These are phyloP conservation scores for Aeminium ludgeri DNA, from an alignment of 495 filamentous ascomycete species.

Conservation along the genomic window DNA sequence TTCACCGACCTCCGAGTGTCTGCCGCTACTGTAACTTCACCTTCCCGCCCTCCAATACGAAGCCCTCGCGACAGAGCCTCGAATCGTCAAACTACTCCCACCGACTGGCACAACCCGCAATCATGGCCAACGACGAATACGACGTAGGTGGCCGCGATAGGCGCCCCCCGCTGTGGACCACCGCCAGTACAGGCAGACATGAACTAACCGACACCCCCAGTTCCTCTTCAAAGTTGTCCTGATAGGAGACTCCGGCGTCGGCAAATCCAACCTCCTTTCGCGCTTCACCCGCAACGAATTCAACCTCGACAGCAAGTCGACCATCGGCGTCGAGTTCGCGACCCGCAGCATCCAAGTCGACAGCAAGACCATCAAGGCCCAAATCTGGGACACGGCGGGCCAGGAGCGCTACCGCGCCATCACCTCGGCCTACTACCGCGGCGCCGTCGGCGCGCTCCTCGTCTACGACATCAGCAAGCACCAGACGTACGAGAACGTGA, in stretches of 20 bases:
- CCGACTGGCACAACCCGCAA: constrained; percentile 12
- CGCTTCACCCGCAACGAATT: constrained; percentile 99
- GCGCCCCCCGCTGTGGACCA: not conserved
- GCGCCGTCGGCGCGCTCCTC: constrained; percentile 89
- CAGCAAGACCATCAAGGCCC: constrained; percentile 99
- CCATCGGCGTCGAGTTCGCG: constrained; percentile 98
- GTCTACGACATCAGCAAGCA: constrained; percentile 99
- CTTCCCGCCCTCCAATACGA: no score
- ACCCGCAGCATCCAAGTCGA: constrained; percentile 98
- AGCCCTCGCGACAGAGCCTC: no score
- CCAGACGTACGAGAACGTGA: constrained; percentile 97
- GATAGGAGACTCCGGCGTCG: constrained; percentile 96
- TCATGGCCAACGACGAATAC: constrained; percentile 99
- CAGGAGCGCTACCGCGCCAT: constrained; percentile 99
- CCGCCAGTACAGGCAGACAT: constrained; percentile 12
- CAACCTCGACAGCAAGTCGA: constrained; percentile 99
- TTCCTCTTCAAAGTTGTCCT: constrained; percentile 99
- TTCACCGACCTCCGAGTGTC: no score
- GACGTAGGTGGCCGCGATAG: constrained; percentile 53
- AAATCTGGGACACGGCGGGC: constrained; percentile 99
- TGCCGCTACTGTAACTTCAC: no score
- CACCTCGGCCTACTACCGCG: constrained; percentile 96
- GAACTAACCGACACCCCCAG: constrained; percentile 32
- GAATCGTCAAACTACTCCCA: no score
- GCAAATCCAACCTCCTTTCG: constrained; percentile 98